These are phyloP conservation scores for Penicillium egyptiacum DNA, from an alignment of 495 filamentous ascomycete species.

Conservation along the genomic window DNA sequence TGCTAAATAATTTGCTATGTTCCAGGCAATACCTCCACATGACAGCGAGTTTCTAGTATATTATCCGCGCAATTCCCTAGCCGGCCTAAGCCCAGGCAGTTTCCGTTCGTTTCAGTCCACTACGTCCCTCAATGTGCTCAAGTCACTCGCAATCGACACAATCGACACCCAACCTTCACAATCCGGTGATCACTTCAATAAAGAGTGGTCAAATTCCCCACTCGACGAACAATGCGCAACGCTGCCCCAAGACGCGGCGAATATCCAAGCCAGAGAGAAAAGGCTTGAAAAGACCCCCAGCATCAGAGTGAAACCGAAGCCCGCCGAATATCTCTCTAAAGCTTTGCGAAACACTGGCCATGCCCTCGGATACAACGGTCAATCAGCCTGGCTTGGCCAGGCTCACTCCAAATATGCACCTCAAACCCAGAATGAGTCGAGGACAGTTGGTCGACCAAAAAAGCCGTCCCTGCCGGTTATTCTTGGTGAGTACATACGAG, in stretches of 20 bases:
- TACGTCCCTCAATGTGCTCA: neutral
- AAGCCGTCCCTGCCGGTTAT: constrained; percentile 35
- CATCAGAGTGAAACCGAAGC: constrained; percentile 26
- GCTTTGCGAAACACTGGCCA: constrained; percentile 32
- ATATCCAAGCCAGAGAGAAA: neutral
- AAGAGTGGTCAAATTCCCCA: neutral
- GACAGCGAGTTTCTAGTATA: neutral
- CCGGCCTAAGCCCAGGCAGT: neutral
- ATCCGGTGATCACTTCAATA: neutral
- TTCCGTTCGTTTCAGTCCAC: constrained; percentile 7
- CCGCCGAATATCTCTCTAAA: constrained; percentile 38
- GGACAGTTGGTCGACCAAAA: constrained; percentile 17
- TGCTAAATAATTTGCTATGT: neutral
- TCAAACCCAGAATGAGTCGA: constrained; percentile 5
- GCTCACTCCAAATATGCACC: neutral
- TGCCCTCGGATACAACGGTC: constrained; percentile 15
- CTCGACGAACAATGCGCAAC: neutral
- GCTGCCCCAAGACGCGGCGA: neutral
- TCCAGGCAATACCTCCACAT: neutral
- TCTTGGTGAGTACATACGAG: constrained; percentile 41
- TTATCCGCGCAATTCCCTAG: neutral
- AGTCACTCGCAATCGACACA: neutral
- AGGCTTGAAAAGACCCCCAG: neutral
- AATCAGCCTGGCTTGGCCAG: neutral
- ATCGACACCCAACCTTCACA: neutral